These are phyloP conservation scores for Podospora pseudocomata DNA, from an alignment of 495 filamentous ascomycete genomes.

Conservation along the genomic window DNA sequence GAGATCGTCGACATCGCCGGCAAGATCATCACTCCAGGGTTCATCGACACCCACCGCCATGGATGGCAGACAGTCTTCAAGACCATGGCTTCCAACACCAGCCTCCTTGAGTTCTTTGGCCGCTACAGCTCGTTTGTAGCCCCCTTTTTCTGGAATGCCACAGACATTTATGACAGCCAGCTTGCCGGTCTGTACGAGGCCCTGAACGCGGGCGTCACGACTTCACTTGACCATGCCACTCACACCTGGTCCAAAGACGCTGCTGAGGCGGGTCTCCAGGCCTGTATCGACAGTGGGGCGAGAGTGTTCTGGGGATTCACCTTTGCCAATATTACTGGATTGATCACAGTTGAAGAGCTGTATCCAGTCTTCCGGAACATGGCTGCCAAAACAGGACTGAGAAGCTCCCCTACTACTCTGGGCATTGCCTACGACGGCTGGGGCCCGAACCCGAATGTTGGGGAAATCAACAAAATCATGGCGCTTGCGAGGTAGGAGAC, in stretches of 20 bases:
- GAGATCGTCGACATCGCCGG: constrained; percentile 16
- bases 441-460: constrained; percentile 17
- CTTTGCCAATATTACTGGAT: constrained; percentile 22
- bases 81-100: constrained; percentile 20
- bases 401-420: constrained; percentile 22
- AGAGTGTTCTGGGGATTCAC: constrained; percentile 37
- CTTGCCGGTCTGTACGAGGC: constrained; percentile 21
- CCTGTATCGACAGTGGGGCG: constrained; percentile 37
- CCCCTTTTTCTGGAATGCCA: constrained; percentile 17
- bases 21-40: constrained; percentile 8
- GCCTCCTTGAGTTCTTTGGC: constrained; percentile 16
- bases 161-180: constrained; percentile 21
- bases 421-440: constrained; percentile 40
- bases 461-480: constrained; percentile 29
- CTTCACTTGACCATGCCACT: constrained; percentile 32
- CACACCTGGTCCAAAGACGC: constrained; percentile 27
- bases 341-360: constrained; percentile 30
- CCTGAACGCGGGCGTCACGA: constrained; percentile 35
- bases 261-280: constrained; percentile 35
- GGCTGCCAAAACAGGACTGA: constrained; percentile 18
- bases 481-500: constrained; percentile 12
- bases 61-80: constrained; percentile 11
- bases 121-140: constrained; percentile 18
- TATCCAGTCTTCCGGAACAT: constrained; percentile 28
- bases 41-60: constrained; percentile 6